Conservation (phyloP, 1,284 basidiomycete genomes). For the Exobasidium rhododendri region DNA sequence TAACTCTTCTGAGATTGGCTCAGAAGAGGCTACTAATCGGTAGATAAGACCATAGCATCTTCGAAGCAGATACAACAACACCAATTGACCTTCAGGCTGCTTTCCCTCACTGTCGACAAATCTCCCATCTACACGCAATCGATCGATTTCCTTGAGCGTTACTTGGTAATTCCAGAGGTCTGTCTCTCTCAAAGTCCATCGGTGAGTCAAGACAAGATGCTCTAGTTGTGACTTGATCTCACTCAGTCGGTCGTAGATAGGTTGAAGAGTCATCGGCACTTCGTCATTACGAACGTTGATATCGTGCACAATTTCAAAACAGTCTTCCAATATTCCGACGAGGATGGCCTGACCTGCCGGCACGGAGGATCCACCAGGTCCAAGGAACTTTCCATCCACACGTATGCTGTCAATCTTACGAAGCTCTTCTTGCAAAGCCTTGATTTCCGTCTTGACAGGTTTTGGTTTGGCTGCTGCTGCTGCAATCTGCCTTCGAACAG, state of each 20-base stretch:
- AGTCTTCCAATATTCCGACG: slow-evolving; percentile 83
- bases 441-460: slow-evolving; percentile 78
- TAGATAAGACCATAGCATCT: slow-evolving; percentile 97
- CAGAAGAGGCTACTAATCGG: slow-evolving; percentile 87
- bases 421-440: slow-evolving; percentile 85
- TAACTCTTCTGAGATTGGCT: slow-evolving; percentile 96
- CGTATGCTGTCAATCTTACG: slow-evolving; percentile 83
- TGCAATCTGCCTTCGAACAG: slow-evolving; percentile 81
- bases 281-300: slow-evolving; percentile 90
- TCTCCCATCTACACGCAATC: slow-evolving; percentile 93
- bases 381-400: slow-evolving; percentile 92
- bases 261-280: slow-evolving; percentile 79
- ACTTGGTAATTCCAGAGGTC: slow-evolving; percentile 76
- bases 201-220: slow-evolving; percentile 84
- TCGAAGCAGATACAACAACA: slow-evolving; percentile 79
- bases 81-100: slow-evolving; percentile 84
- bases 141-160: slow-evolving; percentile 92
- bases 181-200: slow-evolving; percentile 95
- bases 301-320: slow-evolving; percentile 94
- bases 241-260: slow-evolving; percentile 87
- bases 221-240: slow-evolving; percentile 84
- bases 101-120: slow-evolving; percentile 93
- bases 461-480: slow-evolving; percentile 82
- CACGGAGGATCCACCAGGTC: slow-evolving; percentile 78
- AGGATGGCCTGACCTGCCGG: slow-evolving; percentile 74